These are phyloP conservation scores for Fimicolochytrium jonesii DNA, from an alignment of 192 early-diverging fungal genomes.

Conservation along the genomic window DNA sequence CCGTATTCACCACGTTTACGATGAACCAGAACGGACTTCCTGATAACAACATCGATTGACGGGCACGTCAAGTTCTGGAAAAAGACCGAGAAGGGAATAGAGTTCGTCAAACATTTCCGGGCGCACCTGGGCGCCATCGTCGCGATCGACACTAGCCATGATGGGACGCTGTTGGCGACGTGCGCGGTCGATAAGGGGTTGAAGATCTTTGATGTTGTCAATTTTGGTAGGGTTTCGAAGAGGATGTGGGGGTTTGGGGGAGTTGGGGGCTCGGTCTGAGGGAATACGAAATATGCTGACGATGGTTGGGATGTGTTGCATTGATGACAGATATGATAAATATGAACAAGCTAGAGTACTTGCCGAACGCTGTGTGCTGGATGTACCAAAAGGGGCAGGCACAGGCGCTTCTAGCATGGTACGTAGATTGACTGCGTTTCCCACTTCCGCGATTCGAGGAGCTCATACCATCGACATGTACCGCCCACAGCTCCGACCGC, in stretches of 20 bases:
- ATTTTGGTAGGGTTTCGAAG: slow-evolving; percentile 91
- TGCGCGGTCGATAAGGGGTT: slow-evolving; percentile 75
- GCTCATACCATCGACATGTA: background rate
- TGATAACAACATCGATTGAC: slow-evolving; percentile 91
- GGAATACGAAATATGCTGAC: no score
- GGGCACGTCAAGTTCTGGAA: slow-evolving; percentile 99
- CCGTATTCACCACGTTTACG: no score
- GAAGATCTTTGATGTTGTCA: slow-evolving; percentile 94
- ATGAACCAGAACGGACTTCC: slow-evolving; percentile 82
- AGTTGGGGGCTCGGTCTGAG: no score
- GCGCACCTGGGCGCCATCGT: slow-evolving; percentile 75
- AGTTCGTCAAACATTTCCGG: slow-evolving; percentile 98
- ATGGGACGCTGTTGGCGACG: slow-evolving; percentile 80
- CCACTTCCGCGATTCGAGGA: background rate
- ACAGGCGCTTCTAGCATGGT: slow-evolving; percentile 75
- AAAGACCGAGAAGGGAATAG: slow-evolving; percentile 84
- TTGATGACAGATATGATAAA: slow-evolving; percentile 97
- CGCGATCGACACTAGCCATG: slow-evolving; percentile 41
- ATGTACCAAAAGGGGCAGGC: slow-evolving; percentile 80
- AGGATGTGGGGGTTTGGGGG: no score
- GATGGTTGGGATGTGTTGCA: no score
- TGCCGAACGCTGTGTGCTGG: slow-evolving; percentile 81
- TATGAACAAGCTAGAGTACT: slow-evolving; percentile 74
- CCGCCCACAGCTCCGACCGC: slow-evolving; percentile 63
- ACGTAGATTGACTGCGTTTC: no score